Evolutionary conservation across 2,329 filamentous ascomycete species (phyloP).

Genomic region (Nothophaeocryptopus gaeumannii): DNA sequence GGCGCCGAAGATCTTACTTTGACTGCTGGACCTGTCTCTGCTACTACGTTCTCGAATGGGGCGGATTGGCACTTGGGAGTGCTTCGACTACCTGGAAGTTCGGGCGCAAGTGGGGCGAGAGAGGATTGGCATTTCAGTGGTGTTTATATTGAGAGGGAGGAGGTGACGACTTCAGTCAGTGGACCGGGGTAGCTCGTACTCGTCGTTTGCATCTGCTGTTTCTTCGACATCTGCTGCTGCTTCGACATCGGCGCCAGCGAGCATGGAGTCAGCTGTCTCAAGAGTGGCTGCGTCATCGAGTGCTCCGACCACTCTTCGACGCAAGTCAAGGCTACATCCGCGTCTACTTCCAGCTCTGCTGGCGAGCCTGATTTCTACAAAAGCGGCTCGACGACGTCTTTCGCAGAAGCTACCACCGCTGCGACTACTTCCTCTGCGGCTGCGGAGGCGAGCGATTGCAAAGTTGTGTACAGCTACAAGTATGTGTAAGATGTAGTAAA

Average conservation of each 20-base stretch:
- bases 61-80: constrained; percentile 72
- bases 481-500: too few relatives aligned
- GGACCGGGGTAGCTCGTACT: constrained; percentile 14
- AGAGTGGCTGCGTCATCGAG: not conserved
- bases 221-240: constrained; percentile 3
- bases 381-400: too few relatives aligned
- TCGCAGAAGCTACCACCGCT: not conserved
- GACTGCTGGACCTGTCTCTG: constrained; percentile 59
- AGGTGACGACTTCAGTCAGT: constrained; percentile 28
- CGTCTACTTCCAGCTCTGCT: not conserved
- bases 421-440: too few relatives aligned
- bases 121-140: constrained; percentile 73
- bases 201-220: constrained; percentile 2
- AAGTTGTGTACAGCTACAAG: not conserved
- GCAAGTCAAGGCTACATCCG: not conserved
- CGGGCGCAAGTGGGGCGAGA: constrained; percentile 51
- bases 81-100: constrained; percentile 58
- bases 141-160: constrained; percentile 66
- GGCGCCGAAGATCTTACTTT: constrained; percentile 57
- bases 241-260: not conserved
- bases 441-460: not conserved
- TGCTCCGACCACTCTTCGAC: not conserved
- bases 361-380: too few relatives aligned
- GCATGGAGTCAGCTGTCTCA: not conserved
- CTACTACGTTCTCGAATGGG: constrained; percentile 60